Evolutionary conservation across 257 asterid species (phyloP).

Genomic region (Fraxinus quadrangulata): DNA sequence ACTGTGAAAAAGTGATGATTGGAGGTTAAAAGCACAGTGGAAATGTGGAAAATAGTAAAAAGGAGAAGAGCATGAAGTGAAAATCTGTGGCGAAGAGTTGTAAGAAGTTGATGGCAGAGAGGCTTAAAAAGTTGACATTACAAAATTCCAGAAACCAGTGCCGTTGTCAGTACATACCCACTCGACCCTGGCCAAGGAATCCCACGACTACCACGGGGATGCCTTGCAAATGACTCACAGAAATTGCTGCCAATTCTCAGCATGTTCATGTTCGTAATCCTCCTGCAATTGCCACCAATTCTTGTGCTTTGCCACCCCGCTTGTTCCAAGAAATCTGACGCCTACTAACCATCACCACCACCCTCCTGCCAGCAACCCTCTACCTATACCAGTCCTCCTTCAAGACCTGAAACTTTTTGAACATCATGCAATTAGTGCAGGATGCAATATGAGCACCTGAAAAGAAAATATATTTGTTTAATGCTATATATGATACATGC

Average conservation of each 20-base stretch:
- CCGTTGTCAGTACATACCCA: too few species aligned
- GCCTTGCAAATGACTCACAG: too few species aligned
- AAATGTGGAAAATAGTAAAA: conserved; percentile 3
- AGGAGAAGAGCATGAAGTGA: conserved; percentile 29
- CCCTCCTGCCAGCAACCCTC: conserved; percentile 19
- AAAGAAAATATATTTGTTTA: too few species aligned
- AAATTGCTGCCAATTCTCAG: background rate
- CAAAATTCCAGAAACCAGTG: background rate
- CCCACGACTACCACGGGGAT: too few species aligned
- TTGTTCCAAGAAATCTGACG: background rate
- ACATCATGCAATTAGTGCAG: conserved; percentile 52
- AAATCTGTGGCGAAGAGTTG: conserved; percentile 33
- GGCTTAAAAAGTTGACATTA: conserved; percentile 25
- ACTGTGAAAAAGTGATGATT: background rate
- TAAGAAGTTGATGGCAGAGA: conserved; percentile 50
- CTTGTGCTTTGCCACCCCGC: conserved; percentile 6
- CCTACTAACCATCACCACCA: conserved; percentile 8
- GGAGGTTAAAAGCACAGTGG: conserved; percentile 6
- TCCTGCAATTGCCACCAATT: background rate
- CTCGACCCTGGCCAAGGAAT: too few species aligned
- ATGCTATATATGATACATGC: too few species aligned
- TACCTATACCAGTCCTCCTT: conserved; percentile 30
- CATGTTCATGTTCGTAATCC: background rate
- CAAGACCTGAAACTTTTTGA: conserved; percentile 50
- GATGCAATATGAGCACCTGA: conserved; percentile 34